These are phyloP conservation scores for Hymenoscyphus albidus DNA, from an alignment of 2,329 filamentous ascomycete species.

Conservation along the genomic window DNA sequence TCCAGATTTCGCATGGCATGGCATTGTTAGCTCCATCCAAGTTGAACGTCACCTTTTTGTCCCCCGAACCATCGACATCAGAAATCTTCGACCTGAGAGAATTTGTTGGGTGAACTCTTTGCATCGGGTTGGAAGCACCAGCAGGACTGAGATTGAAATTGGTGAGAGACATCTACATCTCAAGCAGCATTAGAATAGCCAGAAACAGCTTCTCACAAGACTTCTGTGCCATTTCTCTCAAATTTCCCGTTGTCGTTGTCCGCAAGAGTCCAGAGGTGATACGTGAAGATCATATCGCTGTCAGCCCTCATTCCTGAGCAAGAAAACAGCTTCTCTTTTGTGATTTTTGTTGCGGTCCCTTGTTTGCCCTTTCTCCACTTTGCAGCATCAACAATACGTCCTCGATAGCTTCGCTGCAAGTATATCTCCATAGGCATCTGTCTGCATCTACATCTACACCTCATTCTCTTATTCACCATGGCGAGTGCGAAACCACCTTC, in stretches of 20 bases:
- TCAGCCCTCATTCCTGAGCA: conserved; percentile 26
- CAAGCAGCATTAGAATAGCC: conserved; percentile 34
- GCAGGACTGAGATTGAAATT: neutral
- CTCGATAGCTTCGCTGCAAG: neutral
- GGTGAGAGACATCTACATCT: neutral
- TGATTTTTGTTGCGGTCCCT: conserved; percentile 19
- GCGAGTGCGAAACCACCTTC: conserved; percentile 64
- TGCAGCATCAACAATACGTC: neutral
- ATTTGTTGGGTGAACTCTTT: conserved; percentile 5
- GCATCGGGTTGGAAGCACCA: neutral
- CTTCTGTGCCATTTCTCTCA: conserved; percentile 32
- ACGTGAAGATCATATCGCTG: conserved; percentile 20
- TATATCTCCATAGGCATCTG: neutral
- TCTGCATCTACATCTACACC: neutral
- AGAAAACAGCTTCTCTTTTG: conserved; percentile 17
- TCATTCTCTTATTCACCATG: conserved; percentile 45
- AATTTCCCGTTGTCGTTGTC: conserved; percentile 19
- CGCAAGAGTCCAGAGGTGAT: conserved; percentile 25
- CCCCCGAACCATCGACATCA: neutral
- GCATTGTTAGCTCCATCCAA: neutral
- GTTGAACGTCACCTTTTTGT: conserved; percentile 9
- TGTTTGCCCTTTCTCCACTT: conserved; percentile 8
- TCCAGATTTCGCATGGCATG: conserved; percentile 4
- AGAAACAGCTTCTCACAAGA: conserved; percentile 35
- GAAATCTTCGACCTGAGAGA: neutral